Evolutionary conservation across 805 yeast genomes (phyloP), one percentile per base, ranked within the genome.

Genomic region (Candida sanyiensis): DNA sequence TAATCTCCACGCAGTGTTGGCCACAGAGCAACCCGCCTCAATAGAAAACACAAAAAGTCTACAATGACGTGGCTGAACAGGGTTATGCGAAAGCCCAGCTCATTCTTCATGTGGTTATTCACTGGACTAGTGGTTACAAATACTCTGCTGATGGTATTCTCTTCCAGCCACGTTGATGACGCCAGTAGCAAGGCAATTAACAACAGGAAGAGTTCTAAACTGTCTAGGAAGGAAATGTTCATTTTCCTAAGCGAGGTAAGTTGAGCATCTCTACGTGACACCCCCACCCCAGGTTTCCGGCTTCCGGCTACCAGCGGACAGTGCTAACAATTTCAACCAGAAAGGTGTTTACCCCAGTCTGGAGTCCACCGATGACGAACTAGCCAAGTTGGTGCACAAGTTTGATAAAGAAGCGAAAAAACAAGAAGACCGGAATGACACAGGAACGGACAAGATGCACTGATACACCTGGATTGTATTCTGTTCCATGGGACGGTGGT

Each of bases 21-120:
- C n/a, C n/a, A n/a, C n/a, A n/a, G n/a, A n/a, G n/a, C n/a, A n/a
- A n/a, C 25, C 25, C 25, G 11, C 11, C 10, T 22, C 8, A 22
- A 22, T 8, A 8, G 25, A 22, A 22, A 22, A 11, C 11, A 22
- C 10, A 8, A 22, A 22, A 8, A 22, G 11, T 22, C 27, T 9
- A 17, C 24, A 33, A 38, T 38, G 42, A 38, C 42, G 3, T 38
- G 23, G 22, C 32, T 38, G 15, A 28, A 38, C 23, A 15, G 33
- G 17, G 25, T 38, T 8, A 17, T 38, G 10, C 33, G 33, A n/a
- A 33, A 28, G 11, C 42, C 37, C 13, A 27, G 33, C 7, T 11
- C 26, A 4, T 33, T 33, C 17, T 28, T 38, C 21, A 26, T 38
- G 37, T 18, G 28, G 28, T 18, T 38, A 2, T 38, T 33, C 34